Evolutionary conservation across 352 stramenopile species (phyloP), one percentile per base, ranked within the genome.

Genomic region (Phytophthora chlamydospora): DNA sequence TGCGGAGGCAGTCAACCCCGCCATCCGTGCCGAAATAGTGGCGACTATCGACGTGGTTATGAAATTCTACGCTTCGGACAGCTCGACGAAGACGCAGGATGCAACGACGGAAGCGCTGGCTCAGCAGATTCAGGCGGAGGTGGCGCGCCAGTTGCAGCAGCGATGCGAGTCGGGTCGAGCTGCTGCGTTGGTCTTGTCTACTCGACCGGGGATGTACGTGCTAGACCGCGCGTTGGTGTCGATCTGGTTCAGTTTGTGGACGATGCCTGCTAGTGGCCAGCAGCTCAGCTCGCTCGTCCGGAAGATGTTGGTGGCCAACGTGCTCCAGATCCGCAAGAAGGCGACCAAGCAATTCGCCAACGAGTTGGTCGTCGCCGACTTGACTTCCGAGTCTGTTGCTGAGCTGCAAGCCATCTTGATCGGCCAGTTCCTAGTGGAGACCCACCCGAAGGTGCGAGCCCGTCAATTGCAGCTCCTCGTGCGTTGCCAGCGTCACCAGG

Each of bases 311-410:
- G 57, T 73, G 19, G 75, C 67, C 4, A 59, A 58, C 12, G 66
- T 88, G 41, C 65, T 91, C 5, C 76, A 90, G 63, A 75, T 87
- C 13, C 80, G 83, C 44, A 91, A 90, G 60, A 77, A 75, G 19
- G 59, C 78, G 19, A 75, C 68, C 39, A 89, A 90, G 45, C 62
- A 88, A 36, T 58, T 88, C n/a, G 58, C 48, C n/a, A 76, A 79
- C 46, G 51, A 58, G 17, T 19, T 77, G 27, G 34, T 47, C 11
- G 21, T 69, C 8, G 39, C 56, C 2, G 11, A 49, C 14, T 50
- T 72, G 33, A 50, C 5, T n/a, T 14, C 17, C 6, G 51, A 66
- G 17, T 24, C 14, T 47, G 39, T 61, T 51, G 52, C 38, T 45
- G 33, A 70, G 24, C 57, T 93, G 9, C 68, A 83, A 19, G 13